Evolutionary conservation across 192 early-diverging fungal genomes (phyloP).

Genomic region (Mortierella antarctica): DNA sequence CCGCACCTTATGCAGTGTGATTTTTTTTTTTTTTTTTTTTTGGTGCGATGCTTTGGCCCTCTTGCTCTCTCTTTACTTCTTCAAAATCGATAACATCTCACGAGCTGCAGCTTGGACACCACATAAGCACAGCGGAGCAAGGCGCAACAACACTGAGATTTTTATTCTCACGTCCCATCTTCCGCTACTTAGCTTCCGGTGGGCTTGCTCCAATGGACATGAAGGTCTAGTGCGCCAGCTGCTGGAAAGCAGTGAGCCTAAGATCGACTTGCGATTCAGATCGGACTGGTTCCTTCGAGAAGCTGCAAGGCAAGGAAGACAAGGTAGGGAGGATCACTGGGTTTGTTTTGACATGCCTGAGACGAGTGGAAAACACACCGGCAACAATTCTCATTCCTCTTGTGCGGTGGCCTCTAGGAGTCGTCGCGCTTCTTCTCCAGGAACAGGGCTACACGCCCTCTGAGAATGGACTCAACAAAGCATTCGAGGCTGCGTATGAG

Average conservation of each 20-base stretch:
- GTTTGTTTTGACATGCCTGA: neutral
- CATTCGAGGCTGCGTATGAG: conserved; percentile 41
- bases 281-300: conserved; percentile 48
- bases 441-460: conserved; percentile 38
- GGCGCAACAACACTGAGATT: neutral
- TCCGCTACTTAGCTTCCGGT: conserved; percentile 32
- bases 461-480: conserved; percentile 48
- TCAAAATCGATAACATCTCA: neutral
- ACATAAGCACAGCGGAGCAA: no score
- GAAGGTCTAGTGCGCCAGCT: conserved; percentile 22
- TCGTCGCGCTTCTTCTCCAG: conserved; percentile 23
- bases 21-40: neutral
- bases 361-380: no score
- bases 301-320: conserved; percentile 36
- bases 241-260: conserved; percentile 20
- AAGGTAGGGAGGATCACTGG: conserved; percentile 12
- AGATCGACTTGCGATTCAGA: conserved; percentile 31
- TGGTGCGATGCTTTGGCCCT: neutral
- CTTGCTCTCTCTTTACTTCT: neutral
- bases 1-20: neutral
- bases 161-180: neutral
- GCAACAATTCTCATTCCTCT: no score
- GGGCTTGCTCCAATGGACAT: conserved; percentile 46
- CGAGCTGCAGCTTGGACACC: no score
- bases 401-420: neutral